These are phyloP conservation scores for Fusarium haematococcum DNA, from an alignment of 2,329 filamentous ascomycete genomes.

Conservation along the genomic window DNA sequence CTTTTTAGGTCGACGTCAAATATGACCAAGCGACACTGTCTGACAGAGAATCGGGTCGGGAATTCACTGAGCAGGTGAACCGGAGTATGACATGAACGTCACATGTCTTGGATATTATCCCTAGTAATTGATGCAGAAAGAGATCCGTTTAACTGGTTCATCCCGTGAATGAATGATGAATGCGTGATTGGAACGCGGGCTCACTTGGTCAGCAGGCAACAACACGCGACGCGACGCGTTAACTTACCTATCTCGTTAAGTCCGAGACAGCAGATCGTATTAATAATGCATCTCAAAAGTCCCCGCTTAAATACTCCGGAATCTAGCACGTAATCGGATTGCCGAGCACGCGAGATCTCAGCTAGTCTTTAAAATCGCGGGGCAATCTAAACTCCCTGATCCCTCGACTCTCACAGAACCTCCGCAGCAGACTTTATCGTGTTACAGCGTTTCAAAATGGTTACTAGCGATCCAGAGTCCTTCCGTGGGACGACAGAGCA, in stretches of 20 bases:
- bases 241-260: background rate
- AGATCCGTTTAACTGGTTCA: background rate
- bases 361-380: constrained; percentile 11
- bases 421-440: background rate
- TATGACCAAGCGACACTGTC: constrained; percentile 23
- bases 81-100: background rate
- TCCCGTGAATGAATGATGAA: background rate
- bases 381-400: background rate
- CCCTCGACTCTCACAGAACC: background rate
- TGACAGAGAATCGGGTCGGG: constrained; percentile 7
- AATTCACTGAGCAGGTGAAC: background rate
- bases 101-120: background rate
- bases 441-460: constrained; percentile 2
- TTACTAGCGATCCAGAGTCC: background rate
- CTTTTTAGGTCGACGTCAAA: constrained; percentile 13
- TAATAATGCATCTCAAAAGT: background rate
- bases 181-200: background rate
- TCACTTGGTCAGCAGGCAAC: background rate
- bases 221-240: background rate
- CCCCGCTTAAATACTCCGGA: background rate
- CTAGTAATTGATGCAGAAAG: background rate
- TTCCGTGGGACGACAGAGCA: constrained; percentile 6
- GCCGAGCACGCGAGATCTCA: constrained; percentile 25
- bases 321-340: constrained; percentile 1
- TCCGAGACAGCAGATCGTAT: background rate